Conservation (phyloP, 306 rosid species). For the Leucaena leucocephala region DNA sequence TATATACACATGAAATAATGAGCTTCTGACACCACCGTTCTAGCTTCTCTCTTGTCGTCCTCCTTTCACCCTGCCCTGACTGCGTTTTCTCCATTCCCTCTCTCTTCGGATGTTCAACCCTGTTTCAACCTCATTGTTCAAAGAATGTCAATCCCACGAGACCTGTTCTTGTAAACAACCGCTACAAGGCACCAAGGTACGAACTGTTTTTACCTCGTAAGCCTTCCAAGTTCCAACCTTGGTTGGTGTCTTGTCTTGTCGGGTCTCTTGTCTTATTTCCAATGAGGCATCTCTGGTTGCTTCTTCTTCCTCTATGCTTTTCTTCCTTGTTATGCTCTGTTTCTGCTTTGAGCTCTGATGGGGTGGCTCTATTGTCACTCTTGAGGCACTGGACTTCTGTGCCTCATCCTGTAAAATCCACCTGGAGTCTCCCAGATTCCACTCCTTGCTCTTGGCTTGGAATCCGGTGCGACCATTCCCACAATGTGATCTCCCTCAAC, state of each 20-base stretch:
- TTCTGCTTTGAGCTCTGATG: conserved; percentile 61
- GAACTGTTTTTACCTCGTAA: background rate
- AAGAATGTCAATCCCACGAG: conserved; percentile 14
- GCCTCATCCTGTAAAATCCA: conserved; percentile 47
- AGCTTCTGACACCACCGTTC: background rate
- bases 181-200: conserved; percentile 15
- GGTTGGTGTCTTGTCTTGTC: background rate
- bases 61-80: background rate
- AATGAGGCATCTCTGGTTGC: conserved; percentile 36
- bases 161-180: background rate
- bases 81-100: background rate
- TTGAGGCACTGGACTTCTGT: conserved; percentile 49
- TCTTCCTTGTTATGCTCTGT: conserved; percentile 34
- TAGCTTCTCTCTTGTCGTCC: background rate
- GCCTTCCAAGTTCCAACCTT: background rate
- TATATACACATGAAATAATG: background rate
- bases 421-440: conserved; percentile 66
- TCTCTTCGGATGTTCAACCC: background rate
- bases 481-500: conserved; percentile 53
- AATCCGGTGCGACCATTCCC: conserved; percentile 51
- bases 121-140: background rate
- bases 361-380: conserved; percentile 59
- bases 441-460: conserved; percentile 83
- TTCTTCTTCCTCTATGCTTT: conserved; percentile 35
- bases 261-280: background rate